Conservation (phyloP, 2,329 filamentous ascomycete genomes). For the Dactylellina leptospora region DNA sequence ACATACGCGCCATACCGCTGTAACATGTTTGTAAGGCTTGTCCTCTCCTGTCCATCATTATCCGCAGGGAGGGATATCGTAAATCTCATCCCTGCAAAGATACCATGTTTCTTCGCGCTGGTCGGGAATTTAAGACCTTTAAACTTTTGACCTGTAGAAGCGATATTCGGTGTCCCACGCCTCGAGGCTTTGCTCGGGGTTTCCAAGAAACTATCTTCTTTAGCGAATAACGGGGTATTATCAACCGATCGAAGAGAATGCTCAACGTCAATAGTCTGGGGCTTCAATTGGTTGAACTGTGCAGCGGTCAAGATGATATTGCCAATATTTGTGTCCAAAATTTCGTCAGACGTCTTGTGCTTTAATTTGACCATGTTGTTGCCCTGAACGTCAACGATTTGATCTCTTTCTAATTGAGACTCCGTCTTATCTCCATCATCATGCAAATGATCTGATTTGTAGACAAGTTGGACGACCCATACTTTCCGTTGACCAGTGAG, state of each 20-base stretch:
- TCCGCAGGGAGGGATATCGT: slow-evolving; percentile 28
- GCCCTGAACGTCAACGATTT: slow-evolving; percentile 19
- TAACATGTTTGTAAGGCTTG: slow-evolving; percentile 70
- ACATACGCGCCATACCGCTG: slow-evolving; percentile 75
- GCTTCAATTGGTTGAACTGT: slow-evolving; percentile 19
- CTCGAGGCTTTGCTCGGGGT: slow-evolving; percentile 21
- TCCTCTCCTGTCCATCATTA: slow-evolving; percentile 58
- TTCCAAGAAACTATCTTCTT: slow-evolving; percentile 24
- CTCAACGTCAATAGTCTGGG: slow-evolving; percentile 13
- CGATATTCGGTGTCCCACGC: slow-evolving; percentile 22
- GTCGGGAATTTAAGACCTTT: slow-evolving; percentile 12
- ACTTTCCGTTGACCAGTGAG: slow-evolving; percentile 14
- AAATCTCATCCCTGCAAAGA: slow-evolving; percentile 29
- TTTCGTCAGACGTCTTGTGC: slow-evolving; percentile 14
- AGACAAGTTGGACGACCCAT: slow-evolving; percentile 26
- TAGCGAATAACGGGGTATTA: slow-evolving; percentile 17
- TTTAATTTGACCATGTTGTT: slow-evolving; percentile 34
- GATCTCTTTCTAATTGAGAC: slow-evolving; percentile 25
- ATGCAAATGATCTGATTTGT: background rate
- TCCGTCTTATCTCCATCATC: slow-evolving; percentile 1
- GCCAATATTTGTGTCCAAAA: slow-evolving; percentile 10
- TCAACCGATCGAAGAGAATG: slow-evolving; percentile 10
- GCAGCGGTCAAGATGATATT: slow-evolving; percentile 11
- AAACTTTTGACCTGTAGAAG: slow-evolving; percentile 7
- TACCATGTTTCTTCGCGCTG: slow-evolving; percentile 14